Evolutionary conservation across 1,139 yeast species (phyloP), one percentile per base, ranked within the genome.

Genomic region (Eremothecium sinecaudum): DNA sequence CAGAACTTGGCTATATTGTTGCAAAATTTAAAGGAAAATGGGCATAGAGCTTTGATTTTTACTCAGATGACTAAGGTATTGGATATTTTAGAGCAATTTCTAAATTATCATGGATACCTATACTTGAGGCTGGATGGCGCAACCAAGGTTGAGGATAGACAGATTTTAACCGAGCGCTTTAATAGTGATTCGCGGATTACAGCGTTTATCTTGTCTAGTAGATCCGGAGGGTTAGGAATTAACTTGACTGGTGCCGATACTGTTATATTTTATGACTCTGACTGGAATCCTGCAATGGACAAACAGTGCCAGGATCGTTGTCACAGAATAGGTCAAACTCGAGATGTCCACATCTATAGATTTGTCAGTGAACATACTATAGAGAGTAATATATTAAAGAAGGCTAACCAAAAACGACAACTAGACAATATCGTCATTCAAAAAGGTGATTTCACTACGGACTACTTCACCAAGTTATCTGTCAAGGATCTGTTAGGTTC

Each of bases 251-350:
- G 98, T 50, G 99, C 99, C 0, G 98, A 92, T 53, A 90, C 98
- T 0, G 99, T 92, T 31, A 86, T 92, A n/a, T 92, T 92, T 59
- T 92, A 92, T 56, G 99, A 92, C 59, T 86, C 96, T 2, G 99
- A 92, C 62, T 92, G 99, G 99, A 92, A 92, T 56, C 99, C 99
- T 2, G 94, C 97, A 1, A 92, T 92, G 97, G 99, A 92, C 59
- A 84, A 86, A 54, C 99, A 92, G 59, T 92, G 98, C 63, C 98
- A 92, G 59, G 99, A 92, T 62, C 77, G 99, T 58, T 90, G 98
- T 63, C 99, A 92, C 59, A 79, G 99, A 66, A 92, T 92, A 55
- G 99, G 99, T 3, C 99, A 92, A 56, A 84, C 94, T 15, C 71
- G 98, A 48, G 98, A 92, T 55, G 99, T 92, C 24, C 98, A 92